phyloP scores from a whole-genome alignment of 2,329 filamentous ascomycete genomes.

The Penicillium brasilianum region DNA sequence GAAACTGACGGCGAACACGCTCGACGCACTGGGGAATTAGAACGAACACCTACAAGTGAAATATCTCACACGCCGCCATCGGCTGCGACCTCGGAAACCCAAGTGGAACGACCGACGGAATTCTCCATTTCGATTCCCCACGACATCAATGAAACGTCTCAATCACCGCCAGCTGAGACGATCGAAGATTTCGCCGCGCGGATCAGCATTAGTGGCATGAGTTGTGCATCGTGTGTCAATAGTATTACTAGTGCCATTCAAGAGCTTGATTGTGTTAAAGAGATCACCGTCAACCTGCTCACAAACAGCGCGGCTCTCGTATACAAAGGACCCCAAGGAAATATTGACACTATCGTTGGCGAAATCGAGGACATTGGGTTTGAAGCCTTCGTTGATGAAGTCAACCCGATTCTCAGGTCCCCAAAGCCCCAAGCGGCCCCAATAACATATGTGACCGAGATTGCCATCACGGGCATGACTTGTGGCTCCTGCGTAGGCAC shows the following conservation, averaged over 20 bases:
- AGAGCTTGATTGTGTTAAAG: slow-evolving; percentile 63
- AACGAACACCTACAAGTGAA: slow-evolving; percentile 1
- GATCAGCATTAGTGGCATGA: slow-evolving; percentile 71
- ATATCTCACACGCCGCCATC: neutral
- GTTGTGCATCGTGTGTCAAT: slow-evolving; percentile 71
- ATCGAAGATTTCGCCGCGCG: slow-evolving; percentile 34
- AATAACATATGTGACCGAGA: slow-evolving; percentile 47
- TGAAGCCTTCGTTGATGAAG: slow-evolving; percentile 50
- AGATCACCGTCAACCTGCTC: slow-evolving; percentile 67
- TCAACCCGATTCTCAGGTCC: slow-evolving; percentile 23
- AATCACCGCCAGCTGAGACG: slow-evolving; percentile 6
- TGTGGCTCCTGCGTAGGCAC: slow-evolving; percentile 61
- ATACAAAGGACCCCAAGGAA: slow-evolving; percentile 56
- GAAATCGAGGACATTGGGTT: slow-evolving; percentile 57
- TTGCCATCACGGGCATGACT: slow-evolving; percentile 63
- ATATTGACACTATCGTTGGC: slow-evolving; percentile 54
- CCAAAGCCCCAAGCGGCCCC: slow-evolving; percentile 13
- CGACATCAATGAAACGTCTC: slow-evolving; percentile 7
- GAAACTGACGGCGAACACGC: slow-evolving; percentile 6
- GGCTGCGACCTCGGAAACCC: slow-evolving; percentile 8
- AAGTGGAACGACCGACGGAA: slow-evolving; percentile 2
- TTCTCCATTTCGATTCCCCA: slow-evolving; percentile 6
- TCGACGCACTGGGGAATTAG: neutral
- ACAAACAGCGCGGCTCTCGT: slow-evolving; percentile 69
- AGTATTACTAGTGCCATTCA: slow-evolving; percentile 65